Evolutionary conservation across 495 filamentous ascomycete species (phyloP).

Genomic region (Tuber indicum): DNA sequence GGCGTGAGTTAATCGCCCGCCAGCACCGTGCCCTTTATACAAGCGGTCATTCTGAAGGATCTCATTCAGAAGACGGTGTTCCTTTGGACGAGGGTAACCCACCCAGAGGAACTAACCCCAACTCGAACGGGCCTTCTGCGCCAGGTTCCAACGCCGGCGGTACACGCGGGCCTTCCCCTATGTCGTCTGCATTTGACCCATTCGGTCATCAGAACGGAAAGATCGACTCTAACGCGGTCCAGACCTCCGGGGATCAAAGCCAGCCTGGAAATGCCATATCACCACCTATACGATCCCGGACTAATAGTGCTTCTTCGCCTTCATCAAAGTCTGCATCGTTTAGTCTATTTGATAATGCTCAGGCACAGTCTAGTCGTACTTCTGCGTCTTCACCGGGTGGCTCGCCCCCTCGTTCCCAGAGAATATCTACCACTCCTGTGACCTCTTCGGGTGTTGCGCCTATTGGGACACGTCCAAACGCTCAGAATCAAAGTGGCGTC

Average conservation of each 20-base stretch:
- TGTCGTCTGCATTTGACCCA: constrained; percentile 53
- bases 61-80: constrained; percentile 47
- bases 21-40: constrained; percentile 91
- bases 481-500: constrained; percentile 56
- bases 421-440: constrained; percentile 49
- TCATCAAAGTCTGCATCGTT: constrained; percentile 61
- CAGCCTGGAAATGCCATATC: constrained; percentile 1
- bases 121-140: constrained; percentile 53
- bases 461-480: constrained; percentile 76
- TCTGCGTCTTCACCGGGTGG: constrained; percentile 84
- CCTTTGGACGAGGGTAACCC: constrained; percentile 54
- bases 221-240: constrained; percentile 40
- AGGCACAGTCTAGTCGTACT: constrained; percentile 73
- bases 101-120: constrained; percentile 52
- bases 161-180: constrained; percentile 55
- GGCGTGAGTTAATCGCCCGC: constrained; percentile 89
- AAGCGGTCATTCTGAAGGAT: constrained; percentile 50
- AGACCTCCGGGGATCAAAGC: constrained; percentile 28
- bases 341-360: constrained; percentile 56
- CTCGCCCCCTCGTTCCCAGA: constrained; percentile 65
- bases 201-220: constrained; percentile 49
- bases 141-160: constrained; percentile 46
- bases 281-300: constrained; percentile 64
- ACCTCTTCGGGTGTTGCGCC: constrained; percentile 67
- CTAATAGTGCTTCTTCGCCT: constrained; percentile 83